phyloP scores from a whole-genome alignment of 2,329 filamentous ascomycete species.

The Sclerotinia spermophila region DNA sequence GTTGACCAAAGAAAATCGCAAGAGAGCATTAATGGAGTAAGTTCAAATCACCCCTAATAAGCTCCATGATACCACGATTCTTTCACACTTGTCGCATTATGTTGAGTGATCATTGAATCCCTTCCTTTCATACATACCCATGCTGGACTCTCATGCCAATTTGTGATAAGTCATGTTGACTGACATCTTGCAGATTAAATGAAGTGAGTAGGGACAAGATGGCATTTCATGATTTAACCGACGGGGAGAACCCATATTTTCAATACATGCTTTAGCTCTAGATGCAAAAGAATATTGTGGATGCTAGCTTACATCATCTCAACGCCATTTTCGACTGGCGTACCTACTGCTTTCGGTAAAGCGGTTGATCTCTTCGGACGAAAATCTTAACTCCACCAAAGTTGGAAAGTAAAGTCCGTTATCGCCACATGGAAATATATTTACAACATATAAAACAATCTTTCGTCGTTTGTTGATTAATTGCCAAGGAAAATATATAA shows the following conservation, averaged over 20 bases:
- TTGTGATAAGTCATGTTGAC: not conserved
- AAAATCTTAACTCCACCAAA: not conserved
- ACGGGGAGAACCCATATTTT: constrained; percentile 66
- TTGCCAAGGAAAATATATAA: not conserved
- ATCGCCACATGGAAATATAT: not conserved
- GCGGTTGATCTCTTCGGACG: not conserved
- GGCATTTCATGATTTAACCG: constrained; percentile 65
- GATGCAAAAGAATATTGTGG: not conserved
- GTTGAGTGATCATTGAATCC: not conserved
- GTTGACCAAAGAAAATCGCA: constrained; percentile 55
- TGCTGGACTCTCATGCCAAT: not conserved
- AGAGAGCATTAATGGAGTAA: constrained; percentile 43
- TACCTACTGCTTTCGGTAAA: not conserved
- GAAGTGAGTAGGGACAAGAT: constrained; percentile 60
- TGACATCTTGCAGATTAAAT: constrained; percentile 40
- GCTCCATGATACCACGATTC: fast-evolving
- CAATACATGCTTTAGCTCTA: constrained; percentile 43
- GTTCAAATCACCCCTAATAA: not conserved
- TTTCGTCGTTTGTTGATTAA: not conserved
- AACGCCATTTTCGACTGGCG: not conserved
- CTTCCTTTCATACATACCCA: not conserved
- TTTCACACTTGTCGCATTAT: no score
- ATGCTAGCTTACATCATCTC: not conserved
- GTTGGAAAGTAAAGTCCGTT: constrained; percentile 3
- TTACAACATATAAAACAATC: not conserved